Conservation (phyloP, 2,329 filamentous ascomycete genomes). For the Truncatella angustata region DNA sequence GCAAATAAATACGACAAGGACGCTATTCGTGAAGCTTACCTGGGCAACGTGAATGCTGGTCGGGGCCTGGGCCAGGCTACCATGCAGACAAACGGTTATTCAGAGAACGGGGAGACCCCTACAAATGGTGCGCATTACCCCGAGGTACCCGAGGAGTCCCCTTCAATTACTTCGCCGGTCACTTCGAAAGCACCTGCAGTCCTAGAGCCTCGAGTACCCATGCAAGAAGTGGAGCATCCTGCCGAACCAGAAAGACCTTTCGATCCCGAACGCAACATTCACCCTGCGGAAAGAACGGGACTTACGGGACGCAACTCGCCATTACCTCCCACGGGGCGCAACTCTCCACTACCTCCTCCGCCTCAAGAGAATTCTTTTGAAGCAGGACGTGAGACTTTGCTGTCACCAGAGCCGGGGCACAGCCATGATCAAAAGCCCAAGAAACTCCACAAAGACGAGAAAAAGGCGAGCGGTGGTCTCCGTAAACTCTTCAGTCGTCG, state of each 20-base stretch:
- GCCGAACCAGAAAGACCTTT: constrained; percentile 35
- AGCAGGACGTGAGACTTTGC: constrained; percentile 33
- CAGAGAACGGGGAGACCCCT: constrained; percentile 20
- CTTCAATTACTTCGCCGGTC: constrained; percentile 28
- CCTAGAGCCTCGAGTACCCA: constrained; percentile 15
- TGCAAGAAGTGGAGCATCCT: constrained; percentile 21
- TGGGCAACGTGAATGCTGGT: constrained; percentile 71
- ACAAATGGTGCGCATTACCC: constrained; percentile 33
- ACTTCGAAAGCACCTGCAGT: constrained; percentile 13
- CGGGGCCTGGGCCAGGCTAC: constrained; percentile 56
- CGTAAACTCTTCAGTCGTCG: constrained; percentile 66
- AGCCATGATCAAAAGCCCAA: constrained; percentile 49
- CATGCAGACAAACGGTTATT: constrained; percentile 38
- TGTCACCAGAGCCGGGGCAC: constrained; percentile 36
- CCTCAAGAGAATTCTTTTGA: constrained; percentile 35
- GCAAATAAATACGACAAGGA: constrained; percentile 93
- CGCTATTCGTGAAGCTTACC: constrained; percentile 79
- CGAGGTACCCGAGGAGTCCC: constrained; percentile 41
- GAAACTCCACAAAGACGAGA: constrained; percentile 54
- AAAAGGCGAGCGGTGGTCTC: constrained; percentile 48
- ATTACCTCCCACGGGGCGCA: constrained; percentile 35
- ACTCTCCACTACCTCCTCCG: constrained; percentile 38
- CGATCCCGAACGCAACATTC: constrained; percentile 31
- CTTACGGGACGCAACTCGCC: constrained; percentile 34
- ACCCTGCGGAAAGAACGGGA: constrained; percentile 33